A percentile compares a stretch with the other conserved stretches of the same genome.
Conservation (phyloP, 768 basidiomycete species). For the Psilocybe tampanensis region DNA sequence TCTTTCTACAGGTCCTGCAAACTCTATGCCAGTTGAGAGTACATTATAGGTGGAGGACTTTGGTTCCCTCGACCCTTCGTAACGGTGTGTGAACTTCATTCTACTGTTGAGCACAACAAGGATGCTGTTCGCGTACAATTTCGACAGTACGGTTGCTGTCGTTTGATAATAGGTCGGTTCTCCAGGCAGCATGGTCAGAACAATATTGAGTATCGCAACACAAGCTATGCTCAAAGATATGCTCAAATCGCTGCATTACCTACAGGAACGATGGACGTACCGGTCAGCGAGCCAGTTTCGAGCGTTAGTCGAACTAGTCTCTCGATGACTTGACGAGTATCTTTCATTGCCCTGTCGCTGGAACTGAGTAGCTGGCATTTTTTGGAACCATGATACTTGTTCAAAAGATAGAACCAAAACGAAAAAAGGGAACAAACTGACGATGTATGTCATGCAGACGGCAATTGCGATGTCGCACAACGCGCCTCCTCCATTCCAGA, state of each 20-base stretch:
- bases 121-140: constrained; percentile 8
- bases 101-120: constrained; percentile 7
- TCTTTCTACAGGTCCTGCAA: not conserved
- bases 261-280: not conserved
- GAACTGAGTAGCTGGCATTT: too few species aligned
- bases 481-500: constrained; percentile 1
- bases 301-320: not conserved
- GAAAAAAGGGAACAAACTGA: not conserved
- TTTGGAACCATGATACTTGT: too few species aligned
- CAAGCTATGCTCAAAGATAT: not conserved
- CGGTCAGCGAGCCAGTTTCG: constrained; percentile 1
- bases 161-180: constrained; percentile 4
- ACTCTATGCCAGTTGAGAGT: not conserved
- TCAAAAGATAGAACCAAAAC: not conserved
- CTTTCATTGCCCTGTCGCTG: not conserved
- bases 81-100: not conserved
- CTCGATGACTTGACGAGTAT: not conserved
- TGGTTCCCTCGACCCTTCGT: not conserved
- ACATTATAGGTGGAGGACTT: not conserved
- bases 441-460: not conserved
- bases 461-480: constrained; percentile 3
- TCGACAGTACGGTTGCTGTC: constrained; percentile 4
- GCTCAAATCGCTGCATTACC: not conserved
- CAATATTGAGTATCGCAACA: not conserved
- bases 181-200: not conserved